Percentiles rank a stretch among this genome's conserved stretches.
These are phyloP conservation scores for Yamadazyma kanchanaburiensis DNA, from an alignment of 1,139 yeast genomes.

Conservation along the genomic window DNA sequence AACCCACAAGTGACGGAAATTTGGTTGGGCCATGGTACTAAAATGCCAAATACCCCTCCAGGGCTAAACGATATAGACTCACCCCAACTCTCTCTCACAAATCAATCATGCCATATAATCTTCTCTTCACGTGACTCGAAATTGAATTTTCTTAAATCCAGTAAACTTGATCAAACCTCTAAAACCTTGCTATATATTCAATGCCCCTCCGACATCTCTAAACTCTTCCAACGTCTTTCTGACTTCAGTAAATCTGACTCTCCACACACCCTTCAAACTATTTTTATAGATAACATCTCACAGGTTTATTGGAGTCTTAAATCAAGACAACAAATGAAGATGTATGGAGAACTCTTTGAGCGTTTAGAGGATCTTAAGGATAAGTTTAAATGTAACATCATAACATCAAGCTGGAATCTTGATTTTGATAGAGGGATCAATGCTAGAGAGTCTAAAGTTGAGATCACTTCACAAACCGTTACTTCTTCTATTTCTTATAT, in stretches of 20 bases:
- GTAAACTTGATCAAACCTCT: no score
- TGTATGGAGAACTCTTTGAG: conserved; percentile 2
- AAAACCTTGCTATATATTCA: not conserved
- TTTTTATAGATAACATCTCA: conserved; percentile 17
- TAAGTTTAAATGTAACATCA: conserved; percentile 25
- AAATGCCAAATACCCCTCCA: no score
- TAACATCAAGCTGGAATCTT: conserved; percentile 33
- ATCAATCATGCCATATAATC: no score
- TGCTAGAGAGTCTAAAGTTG: conserved; percentile 3
- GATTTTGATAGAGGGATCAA: conserved; percentile 7
- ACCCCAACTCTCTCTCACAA: no score
- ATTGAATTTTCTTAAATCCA: no score
- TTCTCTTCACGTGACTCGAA: no score
- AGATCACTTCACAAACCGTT: no score
- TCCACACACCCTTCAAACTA: not conserved
- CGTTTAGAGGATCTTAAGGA: conserved; percentile 9
- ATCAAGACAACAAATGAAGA: conserved; percentile 8
- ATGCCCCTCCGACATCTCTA: conserved; percentile 1
- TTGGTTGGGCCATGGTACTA: no score
- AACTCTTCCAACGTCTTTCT: not conserved
- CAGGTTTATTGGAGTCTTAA: conserved; percentile 33
- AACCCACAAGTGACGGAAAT: no score
- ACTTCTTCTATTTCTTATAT: no score
- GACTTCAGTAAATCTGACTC: not conserved
- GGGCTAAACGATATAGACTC: no score